Evolutionary conservation across 1,139 yeast species (phyloP).

Genomic region (Pichia sp.): DNA sequence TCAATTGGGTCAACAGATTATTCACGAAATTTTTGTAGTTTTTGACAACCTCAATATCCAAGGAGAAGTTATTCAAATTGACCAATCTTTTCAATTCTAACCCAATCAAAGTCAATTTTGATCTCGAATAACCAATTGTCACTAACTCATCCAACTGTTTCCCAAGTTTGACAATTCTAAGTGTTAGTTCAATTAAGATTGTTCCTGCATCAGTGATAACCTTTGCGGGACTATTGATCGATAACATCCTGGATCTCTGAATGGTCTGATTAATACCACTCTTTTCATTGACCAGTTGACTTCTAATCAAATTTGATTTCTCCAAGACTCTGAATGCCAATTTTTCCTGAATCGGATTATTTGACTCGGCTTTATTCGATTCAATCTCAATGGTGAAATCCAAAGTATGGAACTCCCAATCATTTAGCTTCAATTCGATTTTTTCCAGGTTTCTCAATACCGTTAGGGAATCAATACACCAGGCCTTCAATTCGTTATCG

Average conservation of each 20-base stretch:
- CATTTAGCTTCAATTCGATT: constrained; percentile 37
- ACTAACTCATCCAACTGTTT: constrained; percentile 41
- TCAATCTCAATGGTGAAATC: constrained; percentile 29
- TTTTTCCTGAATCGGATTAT: constrained; percentile 33
- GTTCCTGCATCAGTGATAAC: constrained; percentile 53
- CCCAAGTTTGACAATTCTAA: constrained; percentile 42
- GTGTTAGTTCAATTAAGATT: constrained; percentile 39
- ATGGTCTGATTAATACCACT: constrained; percentile 22
- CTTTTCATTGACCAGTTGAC: constrained; percentile 1
- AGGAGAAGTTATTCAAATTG: constrained; percentile 19
- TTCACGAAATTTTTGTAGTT: constrained; percentile 46
- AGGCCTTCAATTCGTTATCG: constrained; percentile 40
- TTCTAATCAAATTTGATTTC: constrained; percentile 26
- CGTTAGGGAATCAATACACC: constrained; percentile 42
- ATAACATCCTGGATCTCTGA: constrained; percentile 31
- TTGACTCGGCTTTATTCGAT: not conserved
- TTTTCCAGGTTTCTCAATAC: constrained; percentile 44
- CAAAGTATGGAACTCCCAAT: constrained; percentile 52
- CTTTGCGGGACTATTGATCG: constrained; percentile 31
- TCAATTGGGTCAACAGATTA: constrained; percentile 42
- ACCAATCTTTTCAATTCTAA: constrained; percentile 42
- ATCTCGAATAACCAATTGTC: constrained; percentile 47
- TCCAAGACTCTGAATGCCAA: constrained; percentile 41
- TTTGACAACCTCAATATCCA: constrained; percentile 10
- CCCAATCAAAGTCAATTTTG: constrained; percentile 47